Conservation (phyloP, 345 rosid species). For the Acer saccharum region DNA sequence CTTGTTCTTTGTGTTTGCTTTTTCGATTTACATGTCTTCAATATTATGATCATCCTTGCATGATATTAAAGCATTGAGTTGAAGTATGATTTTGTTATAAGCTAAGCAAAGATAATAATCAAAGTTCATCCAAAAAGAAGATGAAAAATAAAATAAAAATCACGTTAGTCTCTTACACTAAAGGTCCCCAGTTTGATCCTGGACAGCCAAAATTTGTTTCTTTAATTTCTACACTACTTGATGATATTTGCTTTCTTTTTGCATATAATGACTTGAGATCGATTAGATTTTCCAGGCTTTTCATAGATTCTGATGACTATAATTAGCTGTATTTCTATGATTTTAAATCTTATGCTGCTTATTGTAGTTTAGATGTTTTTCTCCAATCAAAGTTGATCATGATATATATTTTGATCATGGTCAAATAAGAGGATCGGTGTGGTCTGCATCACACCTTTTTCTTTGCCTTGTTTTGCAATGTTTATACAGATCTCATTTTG, state of each 20-base stretch:
- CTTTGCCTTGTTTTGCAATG: background rate
- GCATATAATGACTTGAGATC: constrained; percentile 13
- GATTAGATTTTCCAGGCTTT: background rate
- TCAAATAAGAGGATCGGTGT: background rate
- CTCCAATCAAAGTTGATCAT: background rate
- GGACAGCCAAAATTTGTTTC: background rate
- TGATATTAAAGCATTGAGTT: constrained; percentile 6
- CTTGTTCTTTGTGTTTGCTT: background rate
- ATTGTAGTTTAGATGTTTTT: background rate
- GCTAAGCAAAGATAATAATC: constrained; percentile 28
- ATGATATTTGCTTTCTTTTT: background rate
- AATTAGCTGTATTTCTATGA: background rate
- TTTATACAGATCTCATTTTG: constrained; percentile 6
- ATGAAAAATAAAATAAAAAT: background rate
- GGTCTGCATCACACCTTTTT: background rate
- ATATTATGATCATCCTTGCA: constrained; percentile 12
- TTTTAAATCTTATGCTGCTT: background rate
- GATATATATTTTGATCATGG: background rate
- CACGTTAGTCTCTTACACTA: background rate
- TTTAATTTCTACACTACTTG: constrained; percentile 4
- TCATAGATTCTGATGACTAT: background rate
- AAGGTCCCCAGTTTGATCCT: background rate
- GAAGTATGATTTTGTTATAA: constrained; percentile 36
- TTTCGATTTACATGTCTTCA: background rate
- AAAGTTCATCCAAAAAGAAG: background rate